Evolutionary conservation across 495 filamentous ascomycete species (phyloP), one percentile per base, ranked within the genome.

Genomic region (Cryomyces antarcticus): DNA sequence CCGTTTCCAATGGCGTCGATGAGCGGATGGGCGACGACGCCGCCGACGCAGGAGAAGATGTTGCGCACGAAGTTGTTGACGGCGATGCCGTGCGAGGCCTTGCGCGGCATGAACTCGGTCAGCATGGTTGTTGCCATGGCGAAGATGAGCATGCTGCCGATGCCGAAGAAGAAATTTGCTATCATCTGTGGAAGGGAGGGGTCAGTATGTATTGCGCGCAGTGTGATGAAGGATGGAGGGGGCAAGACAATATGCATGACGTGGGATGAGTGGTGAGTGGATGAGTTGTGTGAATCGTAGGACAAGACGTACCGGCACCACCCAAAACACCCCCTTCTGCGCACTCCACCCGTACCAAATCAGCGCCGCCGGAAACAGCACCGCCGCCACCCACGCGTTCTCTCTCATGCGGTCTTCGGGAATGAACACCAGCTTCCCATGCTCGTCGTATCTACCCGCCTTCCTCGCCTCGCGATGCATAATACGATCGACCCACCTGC

Each of bases 401-500:
- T 93, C 78, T 12, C 74, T 64, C 78, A 94, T 82, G 4, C 88
- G 72, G 56, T 96, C 88, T 62, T 94, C 88, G 0, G 88, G 87
- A 1, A 69, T 63, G 55, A 73, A 82, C 12, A 83, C 64, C 33
- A 82, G 62, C 41, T 72, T 75, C 12, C 81, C 80, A 30, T 73
- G 62, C 28, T 69, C 68, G 46, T 87, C 81, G 49, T 77, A 82
- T 4, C 82, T 64, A 17, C 69, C 71, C 0, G 82, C 82, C 47
- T 72, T 77, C 27, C 60, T 62, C 4, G 85, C 85, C 60, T 88
- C 79, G 4, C 80, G 73, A 33, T 72, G 66, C 88, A 96, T 96
- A 58, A 96, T 92, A 30, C 55, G 58, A 59, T 96, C 88, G 57
- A 83, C 80, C 87, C 87, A 96, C 34, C 64, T 65, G 1, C 88